phyloP scores from a whole-genome alignment of 2,329 filamentous ascomycete species.

The Ascochyta viciae-villosae region DNA sequence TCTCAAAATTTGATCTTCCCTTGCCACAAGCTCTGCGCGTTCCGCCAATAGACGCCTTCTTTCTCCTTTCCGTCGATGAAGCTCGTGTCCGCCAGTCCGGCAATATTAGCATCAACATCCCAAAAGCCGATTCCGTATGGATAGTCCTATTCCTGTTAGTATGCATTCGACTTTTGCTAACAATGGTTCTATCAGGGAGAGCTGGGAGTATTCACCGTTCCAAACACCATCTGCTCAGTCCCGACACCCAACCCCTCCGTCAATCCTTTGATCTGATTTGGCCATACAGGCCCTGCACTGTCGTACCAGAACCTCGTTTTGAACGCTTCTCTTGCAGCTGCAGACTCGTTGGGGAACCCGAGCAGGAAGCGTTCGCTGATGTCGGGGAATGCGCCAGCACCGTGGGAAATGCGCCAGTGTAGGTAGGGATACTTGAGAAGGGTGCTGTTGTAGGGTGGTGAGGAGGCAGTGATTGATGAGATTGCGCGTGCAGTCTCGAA shows the following conservation, averaged over 20 bases:
- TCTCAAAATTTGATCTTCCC: conserved; percentile 24
- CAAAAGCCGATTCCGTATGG: conserved; percentile 49
- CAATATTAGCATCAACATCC: conserved; percentile 45
- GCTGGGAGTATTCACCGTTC: conserved; percentile 36
- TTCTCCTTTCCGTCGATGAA: conserved; percentile 34
- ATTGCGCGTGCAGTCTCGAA: conserved; percentile 48
- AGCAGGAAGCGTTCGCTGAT: conserved; percentile 46
- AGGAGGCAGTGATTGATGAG: conserved; percentile 40
- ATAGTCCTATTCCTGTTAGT: conserved; percentile 35
- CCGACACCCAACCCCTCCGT: conserved; percentile 39
- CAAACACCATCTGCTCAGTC: conserved; percentile 44
- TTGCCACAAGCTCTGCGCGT: conserved; percentile 37
- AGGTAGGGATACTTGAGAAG: conserved; percentile 39
- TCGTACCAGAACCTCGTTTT: conserved; percentile 48
- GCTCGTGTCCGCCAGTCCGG: conserved; percentile 32
- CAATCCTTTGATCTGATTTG: conserved; percentile 46
- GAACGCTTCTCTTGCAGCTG: conserved; percentile 37
- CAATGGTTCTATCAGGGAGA: no score
- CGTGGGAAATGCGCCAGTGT: conserved; percentile 46
- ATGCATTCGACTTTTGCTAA: no score
- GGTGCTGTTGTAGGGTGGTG: conserved; percentile 20
- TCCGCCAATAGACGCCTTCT: conserved; percentile 36
- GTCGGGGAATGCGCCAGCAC: conserved; percentile 47
- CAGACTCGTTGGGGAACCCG: conserved; percentile 35
- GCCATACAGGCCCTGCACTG: conserved; percentile 48